These are phyloP conservation scores for Beverwykella pulmonaria DNA, from an alignment of 495 filamentous ascomycete genomes.

Conservation along the genomic window DNA sequence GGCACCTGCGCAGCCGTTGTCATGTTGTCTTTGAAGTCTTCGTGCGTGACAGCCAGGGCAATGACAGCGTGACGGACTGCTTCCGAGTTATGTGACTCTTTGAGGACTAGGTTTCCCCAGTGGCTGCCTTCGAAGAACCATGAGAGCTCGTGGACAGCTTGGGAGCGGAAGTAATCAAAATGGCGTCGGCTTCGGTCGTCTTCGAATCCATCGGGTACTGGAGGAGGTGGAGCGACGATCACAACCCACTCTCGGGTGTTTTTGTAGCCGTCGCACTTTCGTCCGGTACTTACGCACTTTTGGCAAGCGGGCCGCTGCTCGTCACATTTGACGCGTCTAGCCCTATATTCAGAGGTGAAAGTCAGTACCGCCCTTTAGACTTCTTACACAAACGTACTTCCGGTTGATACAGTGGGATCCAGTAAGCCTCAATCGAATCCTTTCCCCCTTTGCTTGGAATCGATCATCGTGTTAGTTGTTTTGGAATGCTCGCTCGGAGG, in stretches of 20 bases:
- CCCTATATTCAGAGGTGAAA: constrained; percentile 28
- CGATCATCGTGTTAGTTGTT: background rate
- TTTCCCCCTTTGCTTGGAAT: background rate
- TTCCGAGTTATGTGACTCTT: constrained; percentile 15
- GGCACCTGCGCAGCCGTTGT: constrained; percentile 11
- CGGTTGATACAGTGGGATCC: background rate
- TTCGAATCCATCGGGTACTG: constrained; percentile 29
- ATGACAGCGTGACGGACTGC: constrained; percentile 33
- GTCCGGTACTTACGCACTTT: constrained; percentile 47
- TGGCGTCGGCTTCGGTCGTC: constrained; percentile 30
- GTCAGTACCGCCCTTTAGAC: constrained; percentile 1
- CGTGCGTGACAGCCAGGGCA: constrained; percentile 28
- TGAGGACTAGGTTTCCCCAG: constrained; percentile 28
- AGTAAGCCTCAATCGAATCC: background rate
- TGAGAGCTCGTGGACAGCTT: constrained; percentile 26
- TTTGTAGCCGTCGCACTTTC: constrained; percentile 51
- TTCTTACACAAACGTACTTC: background rate
- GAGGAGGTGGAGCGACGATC: constrained; percentile 22
- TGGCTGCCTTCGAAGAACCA: constrained; percentile 28
- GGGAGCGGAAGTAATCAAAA: constrained; percentile 31
- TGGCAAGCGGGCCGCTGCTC: constrained; percentile 49
- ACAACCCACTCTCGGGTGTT: constrained; percentile 25
- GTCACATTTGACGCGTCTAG: constrained; percentile 52
- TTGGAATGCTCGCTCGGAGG: background rate
- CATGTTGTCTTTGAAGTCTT: constrained; percentile 23